phyloP scores from a whole-genome alignment of 1,139 yeast species.

The Taphrina pruni region DNA sequence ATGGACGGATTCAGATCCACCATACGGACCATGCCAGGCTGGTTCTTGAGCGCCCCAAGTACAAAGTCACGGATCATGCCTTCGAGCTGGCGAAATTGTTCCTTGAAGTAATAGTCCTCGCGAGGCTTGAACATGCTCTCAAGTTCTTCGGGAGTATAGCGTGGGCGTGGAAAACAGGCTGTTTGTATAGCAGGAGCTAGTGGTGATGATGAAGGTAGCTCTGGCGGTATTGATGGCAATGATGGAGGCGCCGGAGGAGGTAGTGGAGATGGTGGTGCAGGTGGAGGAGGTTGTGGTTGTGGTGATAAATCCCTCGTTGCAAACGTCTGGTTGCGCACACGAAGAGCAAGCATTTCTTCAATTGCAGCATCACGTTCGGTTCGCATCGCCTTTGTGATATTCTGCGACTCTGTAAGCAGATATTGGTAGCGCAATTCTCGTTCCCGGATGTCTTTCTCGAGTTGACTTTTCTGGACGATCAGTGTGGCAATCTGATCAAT shows the following conservation, averaged over 20 bases:
- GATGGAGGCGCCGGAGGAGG: too few relatives aligned
- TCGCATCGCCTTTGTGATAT: constrained; percentile 29
- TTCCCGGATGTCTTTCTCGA: constrained; percentile 26
- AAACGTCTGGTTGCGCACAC: not conserved
- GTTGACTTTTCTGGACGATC: constrained; percentile 33
- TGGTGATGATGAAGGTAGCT: not conserved
- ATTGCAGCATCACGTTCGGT: constrained; percentile 26
- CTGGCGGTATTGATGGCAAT: too few relatives aligned
- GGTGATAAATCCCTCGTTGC: not conserved
- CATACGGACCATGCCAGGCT: constrained; percentile 18
- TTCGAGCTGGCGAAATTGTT: constrained; percentile 23
- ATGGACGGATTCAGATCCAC: constrained; percentile 16
- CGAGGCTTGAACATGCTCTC: constrained; percentile 17
- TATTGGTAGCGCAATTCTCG: constrained; percentile 19
- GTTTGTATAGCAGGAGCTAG: not conserved
- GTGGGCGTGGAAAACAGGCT: not conserved
- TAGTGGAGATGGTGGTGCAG: too few relatives aligned
- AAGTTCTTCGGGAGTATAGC: constrained; percentile 2
- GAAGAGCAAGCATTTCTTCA: not conserved
- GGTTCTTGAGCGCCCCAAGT: constrained; percentile 11
- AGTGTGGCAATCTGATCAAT: constrained; percentile 34
- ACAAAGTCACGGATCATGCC: constrained; percentile 20
- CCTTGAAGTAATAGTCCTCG: constrained; percentile 27
- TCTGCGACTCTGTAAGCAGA: constrained; percentile 31
- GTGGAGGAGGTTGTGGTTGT: not conserved